Evolutionary conservation across 2,329 filamentous ascomycete genomes (phyloP), one percentile per base, ranked within the genome.

Genomic region (Alternaria arbusti): DNA sequence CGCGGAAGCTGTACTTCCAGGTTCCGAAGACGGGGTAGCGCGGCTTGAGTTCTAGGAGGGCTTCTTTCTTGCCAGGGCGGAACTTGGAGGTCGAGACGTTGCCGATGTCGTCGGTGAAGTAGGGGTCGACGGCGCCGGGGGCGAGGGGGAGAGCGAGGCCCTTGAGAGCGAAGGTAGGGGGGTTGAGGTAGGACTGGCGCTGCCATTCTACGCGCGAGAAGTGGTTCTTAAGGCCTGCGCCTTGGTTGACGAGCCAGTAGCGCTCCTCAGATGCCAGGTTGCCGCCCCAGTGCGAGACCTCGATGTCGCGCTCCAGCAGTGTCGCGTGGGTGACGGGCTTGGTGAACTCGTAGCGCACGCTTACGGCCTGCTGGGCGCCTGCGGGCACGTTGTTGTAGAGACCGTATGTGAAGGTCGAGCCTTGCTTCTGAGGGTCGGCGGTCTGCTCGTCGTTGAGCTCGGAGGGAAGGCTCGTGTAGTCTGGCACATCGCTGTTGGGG

Each of bases 261-360:
- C 93, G 89, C 83, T 99, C 96, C 83, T 99, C 96, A 54, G 94
- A 93, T 2, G 96, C 96, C 57, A 98, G 82, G 78, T 99, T 99
- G 66, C 96, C 96, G 70, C 96, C 96, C 96, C 96, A 99, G 82
- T 98, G 96, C 78, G 93, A 97, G 73, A 99, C 91, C 80, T 99
- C 96, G 67, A 99, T 84, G 75, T 98, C 94, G 64, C 96, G 90
- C 82, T 98, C 93, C 63, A 99, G 85, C 15, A 88, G 84, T 32
- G 89, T 89, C 54, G 93, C 88, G 76, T 96, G 92, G 46, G 90
- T 91, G 61, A 99, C 85, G 12, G 96, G 95, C 82, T 95, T 96
- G 68, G 92, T 97, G 83, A 96, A 97, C 81, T 99, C 94, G 82
- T 97, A 98, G 65, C 96, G 92, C 57, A 97, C 90, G 69, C 86